Percentiles rank a stretch among this genome's conserved stretches.
Conservation (phyloP, 2,329 filamentous ascomycete genomes). For the Fusarium bactridioides region DNA sequence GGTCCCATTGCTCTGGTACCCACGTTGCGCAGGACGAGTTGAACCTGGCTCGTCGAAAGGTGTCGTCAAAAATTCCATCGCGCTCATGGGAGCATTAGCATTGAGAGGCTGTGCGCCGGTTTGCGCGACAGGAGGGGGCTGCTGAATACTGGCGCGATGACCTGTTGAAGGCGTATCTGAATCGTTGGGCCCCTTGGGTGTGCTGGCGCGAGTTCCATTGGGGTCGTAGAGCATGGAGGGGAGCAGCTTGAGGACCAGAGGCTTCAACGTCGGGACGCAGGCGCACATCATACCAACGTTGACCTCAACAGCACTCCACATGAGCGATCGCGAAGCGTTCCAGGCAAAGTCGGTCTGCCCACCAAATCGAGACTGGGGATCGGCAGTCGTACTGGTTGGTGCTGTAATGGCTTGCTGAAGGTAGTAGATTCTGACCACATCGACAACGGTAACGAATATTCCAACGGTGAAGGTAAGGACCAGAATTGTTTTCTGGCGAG, state of each 20-base stretch:
- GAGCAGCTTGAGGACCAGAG: constrained; percentile 74
- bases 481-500: constrained; percentile 86
- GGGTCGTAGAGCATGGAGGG: constrained; percentile 64
- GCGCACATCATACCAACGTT: constrained; percentile 90
- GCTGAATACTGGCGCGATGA: constrained; percentile 35
- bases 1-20: constrained; percentile 5
- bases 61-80: constrained; percentile 58
- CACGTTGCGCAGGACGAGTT: constrained; percentile 10
- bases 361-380: constrained; percentile 58
- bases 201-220: constrained; percentile 49
- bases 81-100: constrained; percentile 45
- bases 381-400: constrained; percentile 47
- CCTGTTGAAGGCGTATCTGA: constrained; percentile 42
- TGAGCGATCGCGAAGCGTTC: constrained; percentile 84
- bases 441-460: constrained; percentile 86
- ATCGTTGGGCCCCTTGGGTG: constrained; percentile 43
- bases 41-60: constrained; percentile 45
- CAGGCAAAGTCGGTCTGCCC: constrained; percentile 65
- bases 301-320: constrained; percentile 95
- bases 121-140: constrained; percentile 36
- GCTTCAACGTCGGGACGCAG: constrained; percentile 92
- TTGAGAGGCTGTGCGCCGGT: constrained; percentile 31
- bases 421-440: constrained; percentile 90
- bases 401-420: constrained; percentile 74
- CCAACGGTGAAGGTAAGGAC: constrained; percentile 87